These are phyloP conservation scores for Euphrasia arctica DNA, from an alignment of 305 asterid species.

Conservation along the genomic window DNA sequence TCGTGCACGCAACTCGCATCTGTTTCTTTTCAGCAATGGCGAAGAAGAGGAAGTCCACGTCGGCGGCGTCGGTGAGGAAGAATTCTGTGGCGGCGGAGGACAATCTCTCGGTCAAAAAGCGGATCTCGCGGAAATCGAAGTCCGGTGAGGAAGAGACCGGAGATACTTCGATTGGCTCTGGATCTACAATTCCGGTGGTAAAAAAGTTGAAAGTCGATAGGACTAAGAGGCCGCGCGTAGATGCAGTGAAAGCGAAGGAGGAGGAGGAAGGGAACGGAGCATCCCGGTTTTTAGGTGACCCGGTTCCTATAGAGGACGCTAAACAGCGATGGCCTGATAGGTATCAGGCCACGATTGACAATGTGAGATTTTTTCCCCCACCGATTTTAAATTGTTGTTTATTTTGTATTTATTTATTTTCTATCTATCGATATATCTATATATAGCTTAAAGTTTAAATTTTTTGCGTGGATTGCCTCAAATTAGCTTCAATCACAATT, in stretches of 20 bases:
- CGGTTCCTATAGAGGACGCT: conserved; percentile 42
- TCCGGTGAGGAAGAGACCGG: neutral
- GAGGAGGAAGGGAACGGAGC: conserved; percentile 16
- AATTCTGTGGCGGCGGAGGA: conserved; percentile 13
- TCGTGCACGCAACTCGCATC: neutral
- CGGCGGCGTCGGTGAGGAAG: conserved; percentile 17
- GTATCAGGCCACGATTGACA: conserved; percentile 16
- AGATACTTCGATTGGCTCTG: conserved; percentile 1
- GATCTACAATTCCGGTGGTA: neutral
- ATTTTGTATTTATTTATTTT: neutral
- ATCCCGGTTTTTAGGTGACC: conserved; percentile 34
- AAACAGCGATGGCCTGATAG: conserved; percentile 60
- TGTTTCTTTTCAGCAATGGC: conserved; percentile 22
- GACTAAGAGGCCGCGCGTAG: conserved; percentile 3
- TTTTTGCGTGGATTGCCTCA: no score
- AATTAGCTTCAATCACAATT: no score
- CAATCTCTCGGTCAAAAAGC: conserved; percentile 1
- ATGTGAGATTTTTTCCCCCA: neutral
- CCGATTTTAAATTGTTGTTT: neutral
- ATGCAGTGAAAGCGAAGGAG: neutral
- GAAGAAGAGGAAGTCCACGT: conserved; percentile 23
- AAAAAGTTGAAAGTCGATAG: neutral
- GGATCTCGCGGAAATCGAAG: neutral
- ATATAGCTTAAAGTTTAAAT: no score
- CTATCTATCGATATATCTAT: no score